These are phyloP conservation scores for Colletotrichum chrysophilum DNA, from an alignment of 2,329 filamentous ascomycete genomes.

Conservation along the genomic window DNA sequence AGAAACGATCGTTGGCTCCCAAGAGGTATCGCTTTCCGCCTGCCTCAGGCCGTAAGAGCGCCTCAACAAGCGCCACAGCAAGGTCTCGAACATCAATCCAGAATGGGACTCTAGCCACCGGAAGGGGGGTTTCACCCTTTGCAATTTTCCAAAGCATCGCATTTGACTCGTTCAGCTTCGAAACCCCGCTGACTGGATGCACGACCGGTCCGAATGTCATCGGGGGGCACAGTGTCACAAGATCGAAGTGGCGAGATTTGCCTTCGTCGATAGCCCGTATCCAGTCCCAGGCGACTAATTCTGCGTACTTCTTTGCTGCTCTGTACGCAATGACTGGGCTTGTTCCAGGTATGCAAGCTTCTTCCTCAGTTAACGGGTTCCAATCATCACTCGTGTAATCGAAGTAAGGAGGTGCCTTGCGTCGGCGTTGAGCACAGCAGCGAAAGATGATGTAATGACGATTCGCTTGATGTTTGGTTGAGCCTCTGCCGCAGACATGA, in stretches of 20 bases:
- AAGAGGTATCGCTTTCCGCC: constrained; percentile 45
- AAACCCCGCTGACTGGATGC: constrained; percentile 38
- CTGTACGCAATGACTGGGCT: constrained; percentile 44
- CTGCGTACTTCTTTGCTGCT: constrained; percentile 39
- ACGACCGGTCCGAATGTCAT: constrained; percentile 50
- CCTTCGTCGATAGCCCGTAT: constrained; percentile 28
- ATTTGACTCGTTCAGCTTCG: constrained; percentile 47
- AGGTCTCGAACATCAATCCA: constrained; percentile 55
- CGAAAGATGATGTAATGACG: constrained; percentile 71
- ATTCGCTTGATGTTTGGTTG: constrained; percentile 31
- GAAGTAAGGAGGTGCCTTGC: constrained; percentile 53
- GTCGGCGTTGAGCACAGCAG: constrained; percentile 61
- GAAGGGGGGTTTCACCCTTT: constrained; percentile 38
- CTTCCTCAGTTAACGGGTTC: constrained; percentile 60
- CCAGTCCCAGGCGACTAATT: constrained; percentile 38
- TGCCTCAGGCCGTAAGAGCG: constrained; percentile 39
- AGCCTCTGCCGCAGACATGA: constrained; percentile 38
- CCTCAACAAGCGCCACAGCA: constrained; percentile 47
- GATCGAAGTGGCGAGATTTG: constrained; percentile 39
- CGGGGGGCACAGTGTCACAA: constrained; percentile 50
- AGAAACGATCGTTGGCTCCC: constrained; percentile 47
- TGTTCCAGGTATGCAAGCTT: constrained; percentile 44
- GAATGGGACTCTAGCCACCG: constrained; percentile 41
- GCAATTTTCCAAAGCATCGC: constrained; percentile 45
- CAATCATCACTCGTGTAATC: constrained; percentile 60